Conservation (phyloP, 192 early-diverging fungal species). For the Coemansia pectinata region DNA sequence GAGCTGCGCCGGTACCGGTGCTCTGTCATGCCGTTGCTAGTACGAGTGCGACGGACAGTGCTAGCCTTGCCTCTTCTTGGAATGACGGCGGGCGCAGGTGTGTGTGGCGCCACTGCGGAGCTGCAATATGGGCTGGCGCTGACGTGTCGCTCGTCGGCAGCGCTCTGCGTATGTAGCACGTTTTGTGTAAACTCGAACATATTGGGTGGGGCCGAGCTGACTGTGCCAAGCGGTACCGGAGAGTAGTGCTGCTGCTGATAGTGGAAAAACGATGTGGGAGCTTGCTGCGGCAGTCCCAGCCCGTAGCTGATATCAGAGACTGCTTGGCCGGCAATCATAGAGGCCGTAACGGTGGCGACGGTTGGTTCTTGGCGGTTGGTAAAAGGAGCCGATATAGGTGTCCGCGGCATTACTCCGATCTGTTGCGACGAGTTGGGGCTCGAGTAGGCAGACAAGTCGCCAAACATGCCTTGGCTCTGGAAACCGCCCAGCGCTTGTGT, state of each 20-base stretch:
- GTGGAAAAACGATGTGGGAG: background rate
- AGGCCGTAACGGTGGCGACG: background rate
- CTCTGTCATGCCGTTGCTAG: conserved; percentile 40
- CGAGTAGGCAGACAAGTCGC: background rate
- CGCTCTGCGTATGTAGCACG: conserved; percentile 6
- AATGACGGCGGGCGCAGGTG: background rate
- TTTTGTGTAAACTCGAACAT: conserved; percentile 40
- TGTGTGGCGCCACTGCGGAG: background rate
- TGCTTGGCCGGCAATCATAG: background rate
- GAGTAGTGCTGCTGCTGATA: background rate
- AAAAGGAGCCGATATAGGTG: conserved; percentile 29
- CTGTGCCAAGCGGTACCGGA: conserved; percentile 1
- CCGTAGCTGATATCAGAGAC: background rate
- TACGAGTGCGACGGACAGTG: conserved; percentile 10
- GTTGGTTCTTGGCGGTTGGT: background rate
- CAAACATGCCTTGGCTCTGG: background rate
- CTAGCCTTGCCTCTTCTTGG: background rate
- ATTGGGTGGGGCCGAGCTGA: conserved; percentile 42
- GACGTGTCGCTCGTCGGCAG: background rate
- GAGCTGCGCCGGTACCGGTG: conserved; percentile 55
- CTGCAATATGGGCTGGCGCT: background rate
- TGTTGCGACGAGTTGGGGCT: conserved; percentile 11
- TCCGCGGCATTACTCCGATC: conserved; percentile 26
- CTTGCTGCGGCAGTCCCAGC: conserved; percentile 16
- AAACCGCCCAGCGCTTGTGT: conserved; percentile 23